Percentiles rank a stretch among this genome's conserved stretches.
phyloP scores from a whole-genome alignment of 2,329 filamentous ascomycete species.

The Sarocladium brachiariae region DNA sequence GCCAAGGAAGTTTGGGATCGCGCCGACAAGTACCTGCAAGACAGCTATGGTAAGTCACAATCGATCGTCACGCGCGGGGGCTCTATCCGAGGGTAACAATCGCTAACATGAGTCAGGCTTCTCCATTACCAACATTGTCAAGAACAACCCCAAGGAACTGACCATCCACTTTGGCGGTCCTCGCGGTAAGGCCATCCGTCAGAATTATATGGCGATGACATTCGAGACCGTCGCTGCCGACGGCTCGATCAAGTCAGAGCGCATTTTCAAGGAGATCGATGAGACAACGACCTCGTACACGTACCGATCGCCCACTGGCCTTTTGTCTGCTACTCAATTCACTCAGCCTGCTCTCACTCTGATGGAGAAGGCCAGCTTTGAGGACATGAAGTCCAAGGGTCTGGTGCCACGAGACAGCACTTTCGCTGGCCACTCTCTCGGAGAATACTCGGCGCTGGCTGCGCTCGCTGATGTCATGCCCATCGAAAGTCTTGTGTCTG shows the following conservation, averaged over 20 bases:
- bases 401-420: slow-evolving; percentile 93
- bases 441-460: slow-evolving; percentile 95
- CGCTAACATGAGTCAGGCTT: slow-evolving; percentile 53
- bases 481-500: slow-evolving; percentile 96
- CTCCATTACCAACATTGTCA: slow-evolving; percentile 97
- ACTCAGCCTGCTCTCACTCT: slow-evolving; percentile 94
- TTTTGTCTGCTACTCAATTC: slow-evolving; percentile 96
- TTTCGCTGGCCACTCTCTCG: slow-evolving; percentile 95
- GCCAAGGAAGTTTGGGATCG: slow-evolving; percentile 97
- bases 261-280: slow-evolving; percentile 97
- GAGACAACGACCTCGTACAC: slow-evolving; percentile 94
- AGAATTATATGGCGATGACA: slow-evolving; percentile 99
- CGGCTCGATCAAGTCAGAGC: slow-evolving; percentile 92
- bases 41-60: slow-evolving; percentile 80
- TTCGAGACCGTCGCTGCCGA: slow-evolving; percentile 96
- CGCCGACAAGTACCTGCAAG: slow-evolving; percentile 95
- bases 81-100: not conserved
- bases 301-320: slow-evolving; percentile 87
- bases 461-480: slow-evolving; percentile 98
- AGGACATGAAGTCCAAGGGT: slow-evolving; percentile 97
- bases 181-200: slow-evolving; percentile 90
- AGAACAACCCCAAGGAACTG: slow-evolving; percentile 98
- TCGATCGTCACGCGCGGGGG: not conserved
- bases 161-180: slow-evolving; percentile 98
- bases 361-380: slow-evolving; percentile 99